A percentile compares a stretch with the other conserved stretches of the same genome.
Evolutionary conservation across 2,329 filamentous ascomycete species (phyloP).

Genomic region (Aspergillus sp.): DNA sequence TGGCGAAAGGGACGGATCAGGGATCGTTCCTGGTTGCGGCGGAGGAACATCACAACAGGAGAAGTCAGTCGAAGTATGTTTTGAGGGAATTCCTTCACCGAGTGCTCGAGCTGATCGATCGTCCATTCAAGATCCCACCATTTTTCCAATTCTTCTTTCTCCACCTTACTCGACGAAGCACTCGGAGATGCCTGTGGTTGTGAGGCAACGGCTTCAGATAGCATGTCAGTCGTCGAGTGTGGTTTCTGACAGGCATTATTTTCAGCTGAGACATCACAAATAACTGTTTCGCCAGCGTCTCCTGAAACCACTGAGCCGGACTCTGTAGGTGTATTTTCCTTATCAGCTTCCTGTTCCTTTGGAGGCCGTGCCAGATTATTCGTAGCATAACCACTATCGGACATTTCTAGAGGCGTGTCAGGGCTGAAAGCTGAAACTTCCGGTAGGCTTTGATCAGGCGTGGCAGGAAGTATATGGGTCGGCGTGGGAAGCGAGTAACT

Average conservation of each 20-base stretch:
- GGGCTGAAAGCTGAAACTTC: constrained; percentile 47
- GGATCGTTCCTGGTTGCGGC: constrained; percentile 42
- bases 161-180: constrained; percentile 28
- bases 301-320: constrained; percentile 33
- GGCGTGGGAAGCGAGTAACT: constrained; percentile 31
- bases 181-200: constrained; percentile 23
- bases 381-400: constrained; percentile 41
- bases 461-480: constrained; percentile 36
- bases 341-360: constrained; percentile 28
- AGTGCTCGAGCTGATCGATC: constrained; percentile 43
- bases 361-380: constrained; percentile 34
- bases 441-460: constrained; percentile 39
- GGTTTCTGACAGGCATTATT: constrained; percentile 23
- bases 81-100: constrained; percentile 41
- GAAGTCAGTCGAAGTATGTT: constrained; percentile 43
- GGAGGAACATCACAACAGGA: constrained; percentile 44
- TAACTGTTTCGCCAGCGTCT: constrained; percentile 31
- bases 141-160: constrained; percentile 36
- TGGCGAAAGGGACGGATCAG: constrained; percentile 40
- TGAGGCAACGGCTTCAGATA: constrained; percentile 24
- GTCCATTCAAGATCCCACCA: constrained; percentile 47
- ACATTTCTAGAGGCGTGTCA: constrained; percentile 42
- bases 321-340: constrained; percentile 35
- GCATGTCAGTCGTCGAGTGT: constrained; percentile 26
- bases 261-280: constrained; percentile 28